A percentile compares a stretch with the other conserved stretches of the same genome.
phyloP scores from a whole-genome alignment of 768 basidiomycete genomes.

The Rhizopogon vesiculosus region DNA sequence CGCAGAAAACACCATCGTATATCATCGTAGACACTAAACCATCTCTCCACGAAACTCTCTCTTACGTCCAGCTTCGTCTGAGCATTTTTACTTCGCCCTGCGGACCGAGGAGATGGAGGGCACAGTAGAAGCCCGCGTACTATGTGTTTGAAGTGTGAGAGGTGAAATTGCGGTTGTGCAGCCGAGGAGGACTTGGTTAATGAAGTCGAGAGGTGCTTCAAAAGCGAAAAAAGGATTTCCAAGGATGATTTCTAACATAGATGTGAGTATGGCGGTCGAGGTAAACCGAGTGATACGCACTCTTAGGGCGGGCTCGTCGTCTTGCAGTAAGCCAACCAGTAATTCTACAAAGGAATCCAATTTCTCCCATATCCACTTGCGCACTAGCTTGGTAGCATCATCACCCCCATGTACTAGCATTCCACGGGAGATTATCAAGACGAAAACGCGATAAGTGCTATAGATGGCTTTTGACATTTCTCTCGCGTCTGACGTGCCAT shows the following conservation, averaged over 20 bases:
- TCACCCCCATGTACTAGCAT: conserved; percentile 47
- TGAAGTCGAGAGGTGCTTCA: conserved; percentile 73
- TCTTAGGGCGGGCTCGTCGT: conserved; percentile 69
- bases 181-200: conserved; percentile 40
- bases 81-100: conserved; percentile 18
- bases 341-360: conserved; percentile 67
- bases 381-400: conserved; percentile 55
- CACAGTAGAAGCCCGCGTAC: conserved; percentile 56
- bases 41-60: conserved; percentile 60
- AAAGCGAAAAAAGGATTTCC: conserved; percentile 70
- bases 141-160: conserved; percentile 63
- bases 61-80: conserved; percentile 56
- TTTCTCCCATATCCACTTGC: conserved; percentile 76
- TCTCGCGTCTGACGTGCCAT: conserved; percentile 42
- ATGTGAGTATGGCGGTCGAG: conserved; percentile 1
- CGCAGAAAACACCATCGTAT: conserved; percentile 87
- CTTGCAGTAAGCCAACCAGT: conserved; percentile 65
- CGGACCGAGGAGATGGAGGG: conserved; percentile 41
- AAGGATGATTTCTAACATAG: conserved; percentile 56
- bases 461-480: conserved; percentile 74
- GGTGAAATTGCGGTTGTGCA: conserved; percentile 60
- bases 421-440: conserved; percentile 53
- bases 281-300: conserved; percentile 38
- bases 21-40: conserved; percentile 78
- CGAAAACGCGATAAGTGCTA: conserved; percentile 76